Evolutionary conservation across 2,329 filamentous ascomycete species (phyloP), one percentile per base, ranked within the genome.

Genomic region (Beauveria medogensis): DNA sequence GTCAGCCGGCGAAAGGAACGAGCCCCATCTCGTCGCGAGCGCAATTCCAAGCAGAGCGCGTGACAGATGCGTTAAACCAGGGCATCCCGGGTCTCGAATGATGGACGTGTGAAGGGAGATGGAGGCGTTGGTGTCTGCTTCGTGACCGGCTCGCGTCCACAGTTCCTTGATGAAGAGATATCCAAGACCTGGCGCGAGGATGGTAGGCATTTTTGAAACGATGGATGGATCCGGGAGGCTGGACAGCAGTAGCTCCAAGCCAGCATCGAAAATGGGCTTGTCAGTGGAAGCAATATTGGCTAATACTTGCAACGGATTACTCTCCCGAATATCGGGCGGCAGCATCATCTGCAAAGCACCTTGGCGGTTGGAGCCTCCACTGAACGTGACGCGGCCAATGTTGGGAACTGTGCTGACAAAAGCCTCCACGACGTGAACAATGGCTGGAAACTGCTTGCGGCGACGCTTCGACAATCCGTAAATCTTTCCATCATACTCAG

Each of bases 341-440:
- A 96, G 80, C 63, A 81, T 86, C 73, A 89, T 85, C 74, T 91
- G 91, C 44, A 96, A 76, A 48, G 86, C 86, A 0, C 92, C 92
- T 73, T 96, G 92, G 46, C 92, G 81, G 63, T 96, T 92, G 8
- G 92, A 92, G 22, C 92, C 91, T 67, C 91, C 88, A 70, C 91
- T 95, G 73, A 96, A 97, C 1, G 87, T 88, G 3, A 92, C 89
- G 26, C 83, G 80, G 48, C 84, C 83, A 65, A 96, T 87, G 48
- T 80, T 80, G 4, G 89, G 89, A 2, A 96, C 80, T 1, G 86
- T 83, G 46, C 82, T 77, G 37, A 88, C 78, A 18, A 97, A 82
- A 20, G 89, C 87, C 37, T 88, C 84, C n/a, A 96, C 84, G 5
- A 96, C 84, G 34, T 90, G 85, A 0, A 86, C 85, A 37, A 96